These are phyloP conservation scores for Pichia sp. DNA, from an alignment of 1,139 yeast genomes.

Conservation along the genomic window DNA sequence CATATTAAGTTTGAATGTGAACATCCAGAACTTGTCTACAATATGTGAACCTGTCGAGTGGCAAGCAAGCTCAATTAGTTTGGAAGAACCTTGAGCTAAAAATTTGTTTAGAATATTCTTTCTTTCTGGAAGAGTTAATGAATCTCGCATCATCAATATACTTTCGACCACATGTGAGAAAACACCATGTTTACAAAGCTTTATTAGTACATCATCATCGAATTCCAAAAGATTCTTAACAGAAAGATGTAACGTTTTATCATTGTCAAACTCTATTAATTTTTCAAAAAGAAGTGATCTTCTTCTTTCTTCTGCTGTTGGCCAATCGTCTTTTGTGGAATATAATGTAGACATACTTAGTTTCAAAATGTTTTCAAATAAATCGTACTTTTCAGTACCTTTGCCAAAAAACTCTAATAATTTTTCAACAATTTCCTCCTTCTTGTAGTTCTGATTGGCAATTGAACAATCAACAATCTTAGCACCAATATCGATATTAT, in stretches of 20 bases:
- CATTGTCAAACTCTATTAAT: slow-evolving; percentile 54
- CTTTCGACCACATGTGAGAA: slow-evolving; percentile 79
- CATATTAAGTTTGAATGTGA: slow-evolving; percentile 68
- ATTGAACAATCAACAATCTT: slow-evolving; percentile 63
- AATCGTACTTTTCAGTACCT: slow-evolving; percentile 38
- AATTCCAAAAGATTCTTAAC: slow-evolving; percentile 56
- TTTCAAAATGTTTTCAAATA: slow-evolving; percentile 62
- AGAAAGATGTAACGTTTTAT: slow-evolving; percentile 47
- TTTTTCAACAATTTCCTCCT: slow-evolving; percentile 57
- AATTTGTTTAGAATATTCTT: slow-evolving; percentile 62
- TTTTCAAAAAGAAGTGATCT: slow-evolving; percentile 68
- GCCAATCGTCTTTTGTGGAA: slow-evolving; percentile 82
- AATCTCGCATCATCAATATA: slow-evolving; percentile 41
- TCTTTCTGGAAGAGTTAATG: slow-evolving; percentile 50
- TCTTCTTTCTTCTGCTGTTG: slow-evolving; percentile 83
- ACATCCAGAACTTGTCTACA: slow-evolving; percentile 76
- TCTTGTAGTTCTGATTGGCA: slow-evolving; percentile 49
- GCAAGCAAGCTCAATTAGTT: slow-evolving; percentile 55
- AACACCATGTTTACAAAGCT: slow-evolving; percentile 81
- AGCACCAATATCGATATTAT: slow-evolving; percentile 65
- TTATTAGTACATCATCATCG: slow-evolving; percentile 33
- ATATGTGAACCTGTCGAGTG: slow-evolving; percentile 91
- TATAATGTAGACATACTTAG: slow-evolving; percentile 68
- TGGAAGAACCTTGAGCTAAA: slow-evolving; percentile 27
- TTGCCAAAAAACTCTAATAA: slow-evolving; percentile 36